Percentiles rank a stretch among this genome's conserved stretches.
phyloP scores from a whole-genome alignment of 352 stramenopile species.

The Globisporangium rhizosaccharum region DNA sequence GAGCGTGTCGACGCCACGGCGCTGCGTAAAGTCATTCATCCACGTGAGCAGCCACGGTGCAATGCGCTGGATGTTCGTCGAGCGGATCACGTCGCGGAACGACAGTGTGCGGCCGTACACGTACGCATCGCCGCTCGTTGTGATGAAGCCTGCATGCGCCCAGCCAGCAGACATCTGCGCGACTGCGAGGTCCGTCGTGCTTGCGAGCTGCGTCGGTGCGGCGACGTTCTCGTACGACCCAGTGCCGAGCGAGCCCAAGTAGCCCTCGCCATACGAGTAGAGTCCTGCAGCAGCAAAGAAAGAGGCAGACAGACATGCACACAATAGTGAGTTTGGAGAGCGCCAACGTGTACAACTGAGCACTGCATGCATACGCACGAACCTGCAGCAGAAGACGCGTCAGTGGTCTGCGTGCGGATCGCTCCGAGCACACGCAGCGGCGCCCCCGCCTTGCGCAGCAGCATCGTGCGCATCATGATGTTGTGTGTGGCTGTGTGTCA shows the following conservation, averaged over 20 bases:
- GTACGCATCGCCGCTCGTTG: slow-evolving; percentile 57
- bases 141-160: slow-evolving; percentile 74
- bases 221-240: slow-evolving; percentile 55
- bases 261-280: slow-evolving; percentile 76
- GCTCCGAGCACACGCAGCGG: neutral
- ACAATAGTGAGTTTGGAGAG: neutral
- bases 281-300: slow-evolving; percentile 22
- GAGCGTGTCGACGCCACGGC: slow-evolving; percentile 60
- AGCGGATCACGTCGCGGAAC: slow-evolving; percentile 79
- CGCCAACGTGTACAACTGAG: neutral
- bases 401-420: neutral
- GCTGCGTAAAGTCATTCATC: slow-evolving; percentile 72
- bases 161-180: slow-evolving; percentile 70
- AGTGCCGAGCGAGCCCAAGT: slow-evolving; percentile 66
- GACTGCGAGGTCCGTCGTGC: slow-evolving; percentile 39
- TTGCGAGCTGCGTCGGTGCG: slow-evolving; percentile 35
- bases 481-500: neutral
- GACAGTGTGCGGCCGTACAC: slow-evolving; percentile 77
- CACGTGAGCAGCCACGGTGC: slow-evolving; percentile 58
- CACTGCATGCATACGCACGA: neutral
- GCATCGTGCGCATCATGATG: slow-evolving; percentile 5
- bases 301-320: neutral
- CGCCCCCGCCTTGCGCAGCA: slow-evolving; percentile 1
- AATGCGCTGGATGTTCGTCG: slow-evolving; percentile 81
- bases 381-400: slow-evolving; percentile 1